Base-by-base conservation (phyloP, 1,284 basidiomycete species). In the Vanrija pseudolonga region DNA sequence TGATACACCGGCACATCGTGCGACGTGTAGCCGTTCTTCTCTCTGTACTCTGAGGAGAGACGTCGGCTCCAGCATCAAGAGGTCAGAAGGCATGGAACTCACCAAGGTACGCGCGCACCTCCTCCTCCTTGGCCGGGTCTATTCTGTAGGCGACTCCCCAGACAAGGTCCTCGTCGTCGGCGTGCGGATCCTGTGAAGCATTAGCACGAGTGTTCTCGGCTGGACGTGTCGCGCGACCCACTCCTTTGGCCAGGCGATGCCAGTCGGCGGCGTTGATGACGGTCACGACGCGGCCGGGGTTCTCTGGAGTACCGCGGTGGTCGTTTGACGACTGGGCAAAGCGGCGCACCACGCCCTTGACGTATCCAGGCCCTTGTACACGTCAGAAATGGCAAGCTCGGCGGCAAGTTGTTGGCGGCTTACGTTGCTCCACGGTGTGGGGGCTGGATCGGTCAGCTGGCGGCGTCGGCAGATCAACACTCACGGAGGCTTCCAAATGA, bases 401-500 rank as follows among this genome's bases (percentile, higher is more conserved):
- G 32, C 32, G 6, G 8, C 32, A 9, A 14, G 32, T 4, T 12
- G 11, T 26, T 11, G 26, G 26, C 32, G 12, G 14, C 32, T 2
- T 32, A 32, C 32, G 32, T 15, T 32, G 32, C 12, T 32, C 32
- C 5, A 32, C 32, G 32, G 32, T 32, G 14, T 32, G 32, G 32
- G 32, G 32, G 32, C 32, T 32, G 32, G 12, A 5, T 5, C 4
- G 12, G 14, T 32, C 32, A 32, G 32, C 12, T 14, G 12, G 32
- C 9, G 4, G 32, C 9, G 11, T 12, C 17, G 23, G 26, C 22
- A 15, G 12, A 12, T 32, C 32, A 12, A 5, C 7, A 61, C 71
- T 60, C 47, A 71, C 71, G 72, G 72, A 23, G 72, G 72, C 49
- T 74, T 74, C 66, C 68, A 74, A 18, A 74, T 74, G 41, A 74